Percentiles rank a stretch among this genome's conserved stretches.
These are phyloP conservation scores for Immersiporthe knoxdaviesiana DNA, from an alignment of 2,329 filamentous ascomycete genomes.

Conservation along the genomic window DNA sequence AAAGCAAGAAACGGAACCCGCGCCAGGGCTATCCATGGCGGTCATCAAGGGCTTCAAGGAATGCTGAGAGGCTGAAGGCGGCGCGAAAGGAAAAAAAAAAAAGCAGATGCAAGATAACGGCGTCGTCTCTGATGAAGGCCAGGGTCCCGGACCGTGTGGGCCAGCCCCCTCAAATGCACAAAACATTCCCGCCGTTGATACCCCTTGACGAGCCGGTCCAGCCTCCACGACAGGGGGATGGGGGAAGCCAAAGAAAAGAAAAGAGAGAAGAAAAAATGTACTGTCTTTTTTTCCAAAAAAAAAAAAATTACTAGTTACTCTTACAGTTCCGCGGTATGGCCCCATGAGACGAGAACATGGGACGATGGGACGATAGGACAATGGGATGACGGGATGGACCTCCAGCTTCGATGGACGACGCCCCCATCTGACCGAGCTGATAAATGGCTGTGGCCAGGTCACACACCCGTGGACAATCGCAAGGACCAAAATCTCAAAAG, in stretches of 20 bases:
- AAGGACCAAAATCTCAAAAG: background rate
- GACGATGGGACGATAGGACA: background rate
- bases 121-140: background rate
- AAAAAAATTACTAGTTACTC: background rate
- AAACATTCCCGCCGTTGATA: background rate
- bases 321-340: background rate
- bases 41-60: background rate
- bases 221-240: too few species aligned
- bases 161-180: background rate
- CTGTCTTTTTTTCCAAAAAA: too few species aligned
- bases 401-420: background rate
- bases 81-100: too few species aligned
- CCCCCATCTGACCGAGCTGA: background rate
- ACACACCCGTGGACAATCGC: background rate
- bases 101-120: too few species aligned
- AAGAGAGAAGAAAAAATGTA: too few species aligned
- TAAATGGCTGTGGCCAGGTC: background rate
- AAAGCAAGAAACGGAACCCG: background rate
- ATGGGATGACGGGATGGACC: background rate
- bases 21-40: slow-evolving; percentile 8
- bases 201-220: background rate
- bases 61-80: background rate
- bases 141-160: slow-evolving; percentile 2
- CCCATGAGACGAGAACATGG: background rate
- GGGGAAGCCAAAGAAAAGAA: too few species aligned